Evolutionary conservation across 495 filamentous ascomycete genomes (phyloP).

Genomic region (Pyrenula aspistea): DNA sequence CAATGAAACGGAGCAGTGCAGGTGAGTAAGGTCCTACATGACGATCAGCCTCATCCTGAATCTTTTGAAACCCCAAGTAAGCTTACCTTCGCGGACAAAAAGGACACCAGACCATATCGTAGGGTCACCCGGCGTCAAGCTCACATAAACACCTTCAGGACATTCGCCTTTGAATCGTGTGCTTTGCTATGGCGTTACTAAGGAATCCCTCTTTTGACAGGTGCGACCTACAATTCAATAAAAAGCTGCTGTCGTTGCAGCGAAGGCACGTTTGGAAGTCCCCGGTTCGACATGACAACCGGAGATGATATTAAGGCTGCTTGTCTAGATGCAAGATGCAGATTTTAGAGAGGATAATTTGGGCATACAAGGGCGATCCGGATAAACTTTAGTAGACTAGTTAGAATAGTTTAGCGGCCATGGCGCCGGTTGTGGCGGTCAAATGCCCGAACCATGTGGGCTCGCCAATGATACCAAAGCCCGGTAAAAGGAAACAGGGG

Average conservation of each 20-base stretch:
- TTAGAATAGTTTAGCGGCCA: not conserved
- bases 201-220: not conserved
- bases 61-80: not conserved
- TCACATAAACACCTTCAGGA: conserved; percentile 78
- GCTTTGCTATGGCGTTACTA: conserved; percentile 29
- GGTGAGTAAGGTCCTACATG: conserved; percentile 69
- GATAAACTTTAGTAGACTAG: not conserved
- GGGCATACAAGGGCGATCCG: not conserved
- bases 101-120: conserved; percentile 79
- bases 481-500: too few species aligned
- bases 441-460: not conserved
- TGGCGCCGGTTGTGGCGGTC: conserved; percentile 2
- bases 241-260: conserved; percentile 54
- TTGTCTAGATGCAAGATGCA: conserved; percentile 1
- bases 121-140: conserved; percentile 66
- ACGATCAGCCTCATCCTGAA: not conserved
- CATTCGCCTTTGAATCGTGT: conserved; percentile 68
- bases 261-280: conserved; percentile 30
- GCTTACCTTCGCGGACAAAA: conserved; percentile 74
- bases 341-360: not conserved
- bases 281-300: conserved; percentile 25
- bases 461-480: conserved; percentile 6
- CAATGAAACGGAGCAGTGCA: conserved; percentile 78
- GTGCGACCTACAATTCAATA: conserved; percentile 57
- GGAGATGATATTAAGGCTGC: not conserved